These are phyloP conservation scores for Ganoderma leucocontextum DNA, from an alignment of 1,284 basidiomycete species.

Conservation along the genomic window DNA sequence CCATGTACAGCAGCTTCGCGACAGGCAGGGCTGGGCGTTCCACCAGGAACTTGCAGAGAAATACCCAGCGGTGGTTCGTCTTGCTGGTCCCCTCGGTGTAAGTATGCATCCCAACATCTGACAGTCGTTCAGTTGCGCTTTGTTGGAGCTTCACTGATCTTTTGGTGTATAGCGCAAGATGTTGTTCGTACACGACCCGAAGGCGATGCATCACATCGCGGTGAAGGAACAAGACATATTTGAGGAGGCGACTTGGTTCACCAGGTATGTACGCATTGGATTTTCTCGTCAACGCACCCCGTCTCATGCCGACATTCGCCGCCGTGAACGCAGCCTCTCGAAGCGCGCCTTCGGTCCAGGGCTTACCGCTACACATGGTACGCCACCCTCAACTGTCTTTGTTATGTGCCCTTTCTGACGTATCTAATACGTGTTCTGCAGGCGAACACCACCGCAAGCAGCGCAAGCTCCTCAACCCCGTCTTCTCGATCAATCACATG, in stretches of 20 bases:
- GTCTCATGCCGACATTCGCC: not conserved
- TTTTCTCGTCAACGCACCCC: not conserved
- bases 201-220: slow-evolving; percentile 41
- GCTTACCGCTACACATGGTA: slow-evolving; percentile 22
- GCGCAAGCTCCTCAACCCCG: slow-evolving; percentile 38
- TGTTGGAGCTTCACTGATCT: not conserved
- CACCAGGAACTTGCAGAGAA: slow-evolving; percentile 27
- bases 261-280: slow-evolving; percentile 12
- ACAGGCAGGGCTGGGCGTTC: slow-evolving; percentile 29
- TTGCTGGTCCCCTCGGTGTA: slow-evolving; percentile 29
- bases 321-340: not conserved
- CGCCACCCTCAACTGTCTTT: not conserved
- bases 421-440: not conserved
- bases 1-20: slow-evolving; percentile 25
- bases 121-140: not conserved
- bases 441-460: slow-evolving; percentile 29
- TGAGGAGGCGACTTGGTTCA: slow-evolving; percentile 34
- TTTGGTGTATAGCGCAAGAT: slow-evolving; percentile 26
- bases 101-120: not conserved
- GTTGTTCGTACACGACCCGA: slow-evolving; percentile 40
- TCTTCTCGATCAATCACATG: slow-evolving; percentile 37
- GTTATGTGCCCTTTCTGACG: not conserved
- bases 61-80: slow-evolving; percentile 33
- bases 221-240: slow-evolving; percentile 45
- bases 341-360: slow-evolving; percentile 17